Conservation (phyloP, 2,329 filamentous ascomycete genomes). For the Trichoderma hamatum region DNA sequence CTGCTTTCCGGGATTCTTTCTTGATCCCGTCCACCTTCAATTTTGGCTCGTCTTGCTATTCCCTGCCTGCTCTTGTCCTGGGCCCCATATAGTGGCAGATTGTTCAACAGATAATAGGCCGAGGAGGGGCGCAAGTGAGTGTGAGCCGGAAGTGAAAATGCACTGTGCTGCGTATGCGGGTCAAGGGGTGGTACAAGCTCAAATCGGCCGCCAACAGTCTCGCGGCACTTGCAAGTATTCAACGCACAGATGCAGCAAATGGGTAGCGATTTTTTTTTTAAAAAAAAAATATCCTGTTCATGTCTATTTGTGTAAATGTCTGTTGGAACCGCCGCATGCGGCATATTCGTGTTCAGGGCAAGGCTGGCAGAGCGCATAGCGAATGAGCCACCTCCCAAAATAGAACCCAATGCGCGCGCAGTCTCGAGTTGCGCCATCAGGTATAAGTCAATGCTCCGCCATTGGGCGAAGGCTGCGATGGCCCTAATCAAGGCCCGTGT, state of each 20-base stretch:
- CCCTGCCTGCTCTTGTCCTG: slow-evolving; percentile 14
- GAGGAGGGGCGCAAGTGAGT: slow-evolving; percentile 17
- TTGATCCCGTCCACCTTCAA: slow-evolving; percentile 15
- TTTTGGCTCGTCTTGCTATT: slow-evolving; percentile 22
- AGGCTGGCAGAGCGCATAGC: not conserved
- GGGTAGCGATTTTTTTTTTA: not conserved
- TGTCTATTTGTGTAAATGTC: not conserved
- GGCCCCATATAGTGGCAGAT: slow-evolving; percentile 26
- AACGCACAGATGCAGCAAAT: not conserved
- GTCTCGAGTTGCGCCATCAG: not conserved
- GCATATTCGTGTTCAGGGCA: not conserved
- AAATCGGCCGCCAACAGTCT: not conserved
- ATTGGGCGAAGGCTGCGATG: not conserved
- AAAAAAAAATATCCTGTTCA: not conserved
- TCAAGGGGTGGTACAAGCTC: not conserved
- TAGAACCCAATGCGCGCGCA: slow-evolving; percentile 11
- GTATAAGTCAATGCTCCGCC: not conserved
- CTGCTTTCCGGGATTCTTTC: slow-evolving; percentile 6
- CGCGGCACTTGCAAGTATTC: not conserved
- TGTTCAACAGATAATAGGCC: slow-evolving; percentile 23
- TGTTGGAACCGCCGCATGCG: slow-evolving; percentile 4
- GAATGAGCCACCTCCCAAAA: slow-evolving; percentile 8
- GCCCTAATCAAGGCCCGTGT: not conserved
- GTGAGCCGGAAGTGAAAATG: slow-evolving; percentile 4
- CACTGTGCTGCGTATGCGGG: slow-evolving; percentile 15